phyloP scores from a whole-genome alignment of 768 basidiomycete species.

The Cystobasidium ongulense region DNA sequence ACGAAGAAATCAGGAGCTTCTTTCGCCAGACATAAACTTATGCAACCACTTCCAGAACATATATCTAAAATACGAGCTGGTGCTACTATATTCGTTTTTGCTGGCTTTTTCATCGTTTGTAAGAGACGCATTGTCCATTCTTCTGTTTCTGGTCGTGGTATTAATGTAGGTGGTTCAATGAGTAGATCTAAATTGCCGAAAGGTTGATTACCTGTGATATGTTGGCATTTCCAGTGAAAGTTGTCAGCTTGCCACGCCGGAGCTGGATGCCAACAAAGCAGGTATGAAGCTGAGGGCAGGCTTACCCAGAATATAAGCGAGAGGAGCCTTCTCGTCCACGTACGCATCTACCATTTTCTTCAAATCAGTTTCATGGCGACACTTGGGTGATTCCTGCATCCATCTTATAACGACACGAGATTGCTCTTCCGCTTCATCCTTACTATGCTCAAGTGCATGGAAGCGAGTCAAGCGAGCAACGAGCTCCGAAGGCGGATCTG shows the following conservation, averaged over 20 bases:
- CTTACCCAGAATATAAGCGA: conserved; percentile 26
- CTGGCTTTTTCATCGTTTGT: conserved; percentile 11
- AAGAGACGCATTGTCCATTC: conserved; percentile 63
- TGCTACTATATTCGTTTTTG: not conserved
- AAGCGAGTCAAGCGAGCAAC: not conserved
- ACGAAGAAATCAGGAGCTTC: conserved; percentile 49
- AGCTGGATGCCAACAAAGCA: not conserved
- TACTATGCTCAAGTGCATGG: not conserved
- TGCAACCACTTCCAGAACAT: conserved; percentile 87
- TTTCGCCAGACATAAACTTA: conserved; percentile 72
- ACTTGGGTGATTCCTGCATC: not conserved
- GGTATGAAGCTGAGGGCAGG: not conserved
- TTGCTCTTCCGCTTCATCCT: not conserved
- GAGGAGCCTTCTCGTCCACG: not conserved
- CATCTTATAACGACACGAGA: not conserved
- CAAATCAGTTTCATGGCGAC: not conserved
- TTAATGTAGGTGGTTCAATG: conserved; percentile 66
- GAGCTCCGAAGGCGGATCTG: not conserved
- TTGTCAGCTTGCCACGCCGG: too few relatives aligned
- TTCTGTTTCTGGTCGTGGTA: conserved; percentile 92
- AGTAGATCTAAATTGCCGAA: conserved; percentile 20
- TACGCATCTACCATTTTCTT: not conserved
- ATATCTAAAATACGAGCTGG: conserved; percentile 62
- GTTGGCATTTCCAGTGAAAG: not conserved
- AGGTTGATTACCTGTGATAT: conserved; percentile 29